Evolutionary conservation across 306 rosid genomes (phyloP).

Genomic region (Dryas alaskensis): DNA sequence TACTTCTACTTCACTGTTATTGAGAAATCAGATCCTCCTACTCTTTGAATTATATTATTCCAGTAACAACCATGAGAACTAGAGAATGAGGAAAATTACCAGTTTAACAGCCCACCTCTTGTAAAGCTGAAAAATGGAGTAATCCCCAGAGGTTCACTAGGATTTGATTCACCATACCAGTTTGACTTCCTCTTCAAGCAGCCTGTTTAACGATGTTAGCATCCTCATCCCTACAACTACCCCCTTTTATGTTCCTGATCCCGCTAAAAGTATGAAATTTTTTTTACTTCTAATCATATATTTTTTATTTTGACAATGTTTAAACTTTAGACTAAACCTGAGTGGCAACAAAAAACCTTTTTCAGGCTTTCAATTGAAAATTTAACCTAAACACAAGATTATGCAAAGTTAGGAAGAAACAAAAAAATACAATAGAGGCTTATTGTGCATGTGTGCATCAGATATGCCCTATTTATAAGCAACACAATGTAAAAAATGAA

Average conservation of each 20-base stretch:
- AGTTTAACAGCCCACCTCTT: not conserved
- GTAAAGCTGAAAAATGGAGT: not conserved
- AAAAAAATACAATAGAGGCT: too few relatives aligned
- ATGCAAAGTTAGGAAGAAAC: not conserved
- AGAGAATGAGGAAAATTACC: too few relatives aligned
- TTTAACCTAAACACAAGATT: too few relatives aligned
- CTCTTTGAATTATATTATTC: too few relatives aligned
- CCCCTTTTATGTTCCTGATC: not conserved
- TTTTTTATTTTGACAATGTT: not conserved
- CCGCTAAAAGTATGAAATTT: not conserved
- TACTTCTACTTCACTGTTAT: too few relatives aligned
- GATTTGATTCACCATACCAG: not conserved
- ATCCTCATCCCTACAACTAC: not conserved
- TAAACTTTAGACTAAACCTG: not conserved
- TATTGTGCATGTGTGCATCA: not conserved
- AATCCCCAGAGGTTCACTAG: not conserved
- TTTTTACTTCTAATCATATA: not conserved
- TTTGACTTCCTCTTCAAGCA: not conserved
- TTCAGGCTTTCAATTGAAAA: not conserved
- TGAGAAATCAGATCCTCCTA: too few relatives aligned
- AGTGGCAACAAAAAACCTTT: not conserved
- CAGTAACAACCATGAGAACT: too few relatives aligned
- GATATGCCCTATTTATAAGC: not conserved
- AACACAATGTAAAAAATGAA: too few relatives aligned
- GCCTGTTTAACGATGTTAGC: not conserved